Percentiles rank a stretch among this genome's conserved stretches.
phyloP scores from a whole-genome alignment of 495 filamentous ascomycete genomes.

The Aspergillus cavernicola region DNA sequence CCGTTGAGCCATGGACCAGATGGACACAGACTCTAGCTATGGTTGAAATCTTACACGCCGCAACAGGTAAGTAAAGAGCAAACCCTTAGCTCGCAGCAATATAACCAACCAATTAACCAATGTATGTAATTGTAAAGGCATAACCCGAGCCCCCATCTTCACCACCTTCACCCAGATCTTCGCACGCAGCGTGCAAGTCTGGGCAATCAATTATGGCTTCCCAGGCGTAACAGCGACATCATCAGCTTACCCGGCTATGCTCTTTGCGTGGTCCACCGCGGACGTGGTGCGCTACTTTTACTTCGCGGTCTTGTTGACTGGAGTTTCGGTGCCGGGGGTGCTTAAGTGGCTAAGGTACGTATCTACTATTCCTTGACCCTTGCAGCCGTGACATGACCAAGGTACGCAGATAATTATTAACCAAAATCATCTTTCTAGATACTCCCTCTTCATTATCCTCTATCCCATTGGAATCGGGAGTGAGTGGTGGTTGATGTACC shows the following conservation, averaged over 20 bases:
- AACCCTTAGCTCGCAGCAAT: background rate
- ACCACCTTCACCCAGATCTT: slow-evolving; percentile 54
- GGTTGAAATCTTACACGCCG: slow-evolving; percentile 45
- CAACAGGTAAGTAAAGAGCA: slow-evolving; percentile 29
- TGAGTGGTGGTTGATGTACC: slow-evolving; percentile 49
- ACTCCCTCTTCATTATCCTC: slow-evolving; percentile 24
- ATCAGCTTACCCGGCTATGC: slow-evolving; percentile 43
- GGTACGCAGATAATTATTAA: too few species aligned
- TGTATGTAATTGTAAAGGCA: slow-evolving; percentile 27
- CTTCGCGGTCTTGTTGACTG: slow-evolving; percentile 40
- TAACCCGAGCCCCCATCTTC: slow-evolving; percentile 49
- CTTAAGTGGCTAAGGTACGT: slow-evolving; percentile 43
- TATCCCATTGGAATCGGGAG: slow-evolving; percentile 53
- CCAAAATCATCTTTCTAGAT: slow-evolving; percentile 33
- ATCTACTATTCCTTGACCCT: background rate
- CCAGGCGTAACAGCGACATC: slow-evolving; percentile 28
- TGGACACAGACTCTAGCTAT: slow-evolving; percentile 30
- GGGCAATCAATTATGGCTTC: slow-evolving; percentile 45
- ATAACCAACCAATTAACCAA: slow-evolving; percentile 6
- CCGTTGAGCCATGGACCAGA: slow-evolving; percentile 28
- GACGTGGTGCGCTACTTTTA: slow-evolving; percentile 51
- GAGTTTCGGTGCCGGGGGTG: slow-evolving; percentile 25
- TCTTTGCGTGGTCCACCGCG: slow-evolving; percentile 50
- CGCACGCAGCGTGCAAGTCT: slow-evolving; percentile 51
- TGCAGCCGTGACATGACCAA: too few species aligned